Conservation (phyloP, 306 rosid genomes). For the Rosa multiflora region DNA sequence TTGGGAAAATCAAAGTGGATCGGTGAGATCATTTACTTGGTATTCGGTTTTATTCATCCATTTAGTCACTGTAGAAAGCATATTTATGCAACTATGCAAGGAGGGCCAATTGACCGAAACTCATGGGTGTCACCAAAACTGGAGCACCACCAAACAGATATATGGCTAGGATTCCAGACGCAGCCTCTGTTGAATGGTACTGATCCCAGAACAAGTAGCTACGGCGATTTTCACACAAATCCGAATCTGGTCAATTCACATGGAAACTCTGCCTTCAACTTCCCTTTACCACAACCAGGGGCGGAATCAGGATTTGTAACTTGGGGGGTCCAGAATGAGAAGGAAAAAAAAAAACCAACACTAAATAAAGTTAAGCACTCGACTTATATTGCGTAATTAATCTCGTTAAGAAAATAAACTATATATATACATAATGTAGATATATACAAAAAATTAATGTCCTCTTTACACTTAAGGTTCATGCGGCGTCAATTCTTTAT, state of each 20-base stretch:
- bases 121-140: conserved; percentile 31
- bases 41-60: background rate
- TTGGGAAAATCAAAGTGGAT: too few species aligned
- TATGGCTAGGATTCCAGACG: conserved; percentile 28
- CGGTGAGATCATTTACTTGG: background rate
- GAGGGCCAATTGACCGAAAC: conserved; percentile 29
- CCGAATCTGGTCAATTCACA: conserved; percentile 22
- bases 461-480: too few species aligned
- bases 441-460: too few species aligned
- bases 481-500: too few species aligned
- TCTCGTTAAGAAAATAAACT: too few species aligned
- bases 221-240: conserved; percentile 25
- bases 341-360: too few species aligned
- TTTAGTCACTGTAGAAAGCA: background rate
- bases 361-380: too few species aligned
- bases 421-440: too few species aligned
- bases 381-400: too few species aligned
- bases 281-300: conserved; percentile 57
- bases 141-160: background rate
- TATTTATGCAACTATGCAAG: background rate
- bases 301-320: too few species aligned
- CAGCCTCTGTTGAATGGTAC: conserved; percentile 44
- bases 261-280: conserved; percentile 26
- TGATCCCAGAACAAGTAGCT: conserved; percentile 55
- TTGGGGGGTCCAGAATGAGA: too few species aligned